These are phyloP conservation scores for Barnettozyma populi DNA, from an alignment of 805 yeast species.

Conservation along the genomic window DNA sequence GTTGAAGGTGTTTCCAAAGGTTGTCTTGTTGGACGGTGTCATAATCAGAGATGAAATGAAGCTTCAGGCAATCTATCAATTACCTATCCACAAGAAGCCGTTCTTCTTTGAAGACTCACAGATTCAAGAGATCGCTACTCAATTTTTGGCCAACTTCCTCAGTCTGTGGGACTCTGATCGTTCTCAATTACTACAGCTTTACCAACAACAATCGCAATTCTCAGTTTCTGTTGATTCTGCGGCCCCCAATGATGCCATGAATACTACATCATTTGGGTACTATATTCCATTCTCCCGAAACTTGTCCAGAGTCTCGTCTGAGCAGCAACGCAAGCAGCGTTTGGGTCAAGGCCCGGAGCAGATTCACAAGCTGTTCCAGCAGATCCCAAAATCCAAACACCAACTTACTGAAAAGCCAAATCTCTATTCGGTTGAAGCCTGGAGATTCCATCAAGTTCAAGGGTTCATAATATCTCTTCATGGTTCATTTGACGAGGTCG, in stretches of 20 bases:
- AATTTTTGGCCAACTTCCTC: conserved; percentile 69
- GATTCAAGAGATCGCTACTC: conserved; percentile 65
- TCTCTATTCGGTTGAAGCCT: conserved; percentile 70
- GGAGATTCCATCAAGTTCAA: conserved; percentile 62
- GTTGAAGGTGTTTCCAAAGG: conserved; percentile 69
- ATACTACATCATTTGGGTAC: conserved; percentile 48
- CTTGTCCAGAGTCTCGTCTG: conserved; percentile 51
- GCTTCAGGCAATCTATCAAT: conserved; percentile 42
- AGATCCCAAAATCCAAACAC: conserved; percentile 78
- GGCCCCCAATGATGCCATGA: conserved; percentile 45
- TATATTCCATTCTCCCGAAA: conserved; percentile 77
- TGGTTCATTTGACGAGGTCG: conserved; percentile 75
- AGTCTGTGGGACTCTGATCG: conserved; percentile 81
- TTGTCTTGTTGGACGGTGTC: conserved; percentile 73
- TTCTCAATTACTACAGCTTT: conserved; percentile 59
- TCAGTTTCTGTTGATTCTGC: conserved; percentile 72
- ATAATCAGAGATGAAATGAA: conserved; percentile 69
- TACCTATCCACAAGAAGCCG: conserved; percentile 52
- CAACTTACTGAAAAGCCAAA: conserved; percentile 56
- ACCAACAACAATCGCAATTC: conserved; percentile 80
- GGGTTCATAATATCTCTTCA: conserved; percentile 79
- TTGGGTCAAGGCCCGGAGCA: conserved; percentile 64
- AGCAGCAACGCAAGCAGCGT: conserved; percentile 50
- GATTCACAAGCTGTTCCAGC: conserved; percentile 54
- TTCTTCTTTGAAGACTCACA: conserved; percentile 79